Percentiles rank a stretch among this genome's conserved stretches.
Evolutionary conservation across 2,329 filamentous ascomycete genomes (phyloP).

Genomic region (Tolypocladium cylindrosporum): DNA sequence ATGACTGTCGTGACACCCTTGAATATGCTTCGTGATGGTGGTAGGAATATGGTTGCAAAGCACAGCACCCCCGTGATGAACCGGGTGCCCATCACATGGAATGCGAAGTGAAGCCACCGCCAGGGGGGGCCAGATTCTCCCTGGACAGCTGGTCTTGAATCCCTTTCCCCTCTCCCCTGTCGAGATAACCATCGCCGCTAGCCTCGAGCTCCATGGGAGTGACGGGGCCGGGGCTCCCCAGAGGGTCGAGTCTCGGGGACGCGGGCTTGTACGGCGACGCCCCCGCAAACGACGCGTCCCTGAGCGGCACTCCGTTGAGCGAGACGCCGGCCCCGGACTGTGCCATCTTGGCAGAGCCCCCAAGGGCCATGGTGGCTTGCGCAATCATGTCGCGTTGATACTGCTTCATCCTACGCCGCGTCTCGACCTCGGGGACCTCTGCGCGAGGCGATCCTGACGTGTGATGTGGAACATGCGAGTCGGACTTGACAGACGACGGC

Average conservation of each 20-base stretch:
- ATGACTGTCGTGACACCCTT: background rate
- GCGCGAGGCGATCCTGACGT: constrained; percentile 3
- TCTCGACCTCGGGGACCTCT: constrained; percentile 26
- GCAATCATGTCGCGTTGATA: constrained; percentile 53
- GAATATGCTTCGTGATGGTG: background rate
- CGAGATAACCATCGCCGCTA: constrained; percentile 27
- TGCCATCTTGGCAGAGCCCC: constrained; percentile 14
- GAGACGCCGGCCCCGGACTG: constrained; percentile 17
- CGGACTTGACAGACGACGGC: constrained; percentile 23
- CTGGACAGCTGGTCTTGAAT: background rate
- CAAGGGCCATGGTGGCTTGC: constrained; percentile 39
- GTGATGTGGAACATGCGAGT: constrained; percentile 19
- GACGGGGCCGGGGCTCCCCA: constrained; percentile 50
- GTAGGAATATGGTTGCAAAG: background rate
- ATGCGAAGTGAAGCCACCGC: background rate
- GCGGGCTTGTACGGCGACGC: constrained; percentile 33
- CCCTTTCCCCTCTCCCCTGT: constrained; percentile 5
- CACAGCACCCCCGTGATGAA: background rate
- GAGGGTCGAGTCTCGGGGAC: constrained; percentile 39
- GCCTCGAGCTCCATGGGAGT: constrained; percentile 49
- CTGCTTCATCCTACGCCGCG: constrained; percentile 41
- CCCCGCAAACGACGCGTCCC: constrained; percentile 27
- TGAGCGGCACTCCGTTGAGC: constrained; percentile 23
- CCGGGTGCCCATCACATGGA: background rate
- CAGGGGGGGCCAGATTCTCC: background rate